Evolutionary conservation across 257 asterid genomes (phyloP).

Genomic region (Craterostigma plantagineum): DNA sequence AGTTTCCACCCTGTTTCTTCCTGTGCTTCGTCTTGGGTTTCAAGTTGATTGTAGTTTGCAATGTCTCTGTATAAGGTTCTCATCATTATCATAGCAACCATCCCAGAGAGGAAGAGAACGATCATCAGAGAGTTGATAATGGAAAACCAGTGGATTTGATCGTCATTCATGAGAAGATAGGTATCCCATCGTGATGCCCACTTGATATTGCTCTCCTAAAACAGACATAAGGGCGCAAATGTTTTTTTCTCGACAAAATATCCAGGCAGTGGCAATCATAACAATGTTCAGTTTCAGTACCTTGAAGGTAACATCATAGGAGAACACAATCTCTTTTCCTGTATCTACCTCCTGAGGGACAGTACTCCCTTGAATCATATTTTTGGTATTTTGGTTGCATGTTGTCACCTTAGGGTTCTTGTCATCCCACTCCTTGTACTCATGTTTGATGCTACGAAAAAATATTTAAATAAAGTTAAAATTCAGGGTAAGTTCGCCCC

Average conservation of each 20-base stretch:
- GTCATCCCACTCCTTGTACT: slow-evolving; percentile 39
- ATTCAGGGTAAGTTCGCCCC: too few relatives aligned
- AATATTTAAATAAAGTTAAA: too few relatives aligned
- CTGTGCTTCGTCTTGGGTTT: slow-evolving; percentile 69
- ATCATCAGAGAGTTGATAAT: slow-evolving; percentile 63
- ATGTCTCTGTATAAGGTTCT: slow-evolving; percentile 64
- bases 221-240: background rate
- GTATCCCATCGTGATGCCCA: slow-evolving; percentile 91
- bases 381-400: slow-evolving; percentile 51
- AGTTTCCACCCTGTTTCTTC: too few relatives aligned
- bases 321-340: slow-evolving; percentile 49
- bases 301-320: slow-evolving; percentile 54
- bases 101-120: slow-evolving; percentile 78
- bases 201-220: slow-evolving; percentile 67
- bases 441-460: slow-evolving; percentile 44
- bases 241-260: background rate
- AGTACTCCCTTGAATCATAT: slow-evolving; percentile 29
- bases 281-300: slow-evolving; percentile 11
- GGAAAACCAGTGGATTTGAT: slow-evolving; percentile 79
- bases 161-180: slow-evolving; percentile 58
- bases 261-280: background rate
- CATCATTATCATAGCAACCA: too few relatives aligned
- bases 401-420: slow-evolving; percentile 32
- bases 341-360: slow-evolving; percentile 60
- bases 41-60: slow-evolving; percentile 59